Evolutionary conservation across 2,329 filamentous ascomycete genomes (phyloP).

Genomic region (Aspergillus sp.): DNA sequence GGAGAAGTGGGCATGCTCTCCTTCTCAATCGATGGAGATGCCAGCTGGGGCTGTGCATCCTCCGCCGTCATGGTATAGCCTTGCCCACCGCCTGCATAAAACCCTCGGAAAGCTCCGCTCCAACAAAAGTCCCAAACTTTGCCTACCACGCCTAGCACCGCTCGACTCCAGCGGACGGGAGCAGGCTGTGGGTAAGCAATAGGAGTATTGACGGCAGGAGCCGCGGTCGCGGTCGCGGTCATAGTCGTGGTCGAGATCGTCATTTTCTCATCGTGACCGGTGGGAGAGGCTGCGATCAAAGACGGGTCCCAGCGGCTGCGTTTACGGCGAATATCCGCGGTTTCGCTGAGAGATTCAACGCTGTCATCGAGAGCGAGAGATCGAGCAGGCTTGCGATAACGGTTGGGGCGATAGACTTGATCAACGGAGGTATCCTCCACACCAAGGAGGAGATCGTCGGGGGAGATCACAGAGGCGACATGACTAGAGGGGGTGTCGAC

Average conservation of each 20-base stretch:
- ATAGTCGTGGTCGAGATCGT: conserved; percentile 13
- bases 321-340: conserved; percentile 30
- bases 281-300: conserved; percentile 25
- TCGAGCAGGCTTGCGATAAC: conserved; percentile 38
- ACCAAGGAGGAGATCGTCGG: conserved; percentile 31
- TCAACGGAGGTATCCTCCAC: conserved; percentile 27
- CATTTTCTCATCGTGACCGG: conserved; percentile 21
- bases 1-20: not conserved
- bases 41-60: conserved; percentile 7
- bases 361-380: conserved; percentile 30
- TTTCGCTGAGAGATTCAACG: conserved; percentile 26
- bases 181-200: conserved; percentile 13
- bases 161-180: conserved; percentile 41
- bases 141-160: conserved; percentile 51
- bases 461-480: conserved; percentile 29
- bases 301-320: conserved; percentile 35
- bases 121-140: conserved; percentile 86
- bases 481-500: conserved; percentile 36
- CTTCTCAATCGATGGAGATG: conserved; percentile 25
- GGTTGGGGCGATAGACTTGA: conserved; percentile 41
- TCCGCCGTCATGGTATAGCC: conserved; percentile 61
- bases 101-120: conserved; percentile 71
- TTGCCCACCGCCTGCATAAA: conserved; percentile 79
- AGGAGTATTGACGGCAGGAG: not conserved
- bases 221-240: conserved; percentile 14